phyloP scores from a whole-genome alignment of 345 rosid species.

The Euphorbia peplus region DNA sequence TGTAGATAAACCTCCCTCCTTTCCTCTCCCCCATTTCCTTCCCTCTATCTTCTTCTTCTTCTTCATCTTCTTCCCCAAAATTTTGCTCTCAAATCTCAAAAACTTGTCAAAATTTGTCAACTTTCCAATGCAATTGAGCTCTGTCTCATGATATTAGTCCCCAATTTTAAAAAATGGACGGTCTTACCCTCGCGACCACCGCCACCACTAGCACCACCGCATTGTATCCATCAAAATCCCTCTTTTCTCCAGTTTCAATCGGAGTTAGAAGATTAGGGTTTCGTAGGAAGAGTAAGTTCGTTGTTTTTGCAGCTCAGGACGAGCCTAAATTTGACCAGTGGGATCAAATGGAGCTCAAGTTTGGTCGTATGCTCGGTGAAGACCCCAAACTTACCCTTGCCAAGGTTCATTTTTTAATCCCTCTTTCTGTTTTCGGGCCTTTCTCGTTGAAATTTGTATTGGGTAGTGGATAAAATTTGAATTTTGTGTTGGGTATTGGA shows the following conservation, averaged over 20 bases:
- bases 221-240: slow-evolving; percentile 20
- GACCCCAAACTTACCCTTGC: slow-evolving; percentile 93
- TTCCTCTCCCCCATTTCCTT: background rate
- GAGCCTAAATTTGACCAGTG: slow-evolving; percentile 50
- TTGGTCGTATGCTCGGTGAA: slow-evolving; percentile 79
- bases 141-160: slow-evolving; percentile 17
- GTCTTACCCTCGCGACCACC: slow-evolving; percentile 42
- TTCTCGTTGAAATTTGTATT: too few relatives aligned
- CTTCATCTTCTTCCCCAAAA: background rate
- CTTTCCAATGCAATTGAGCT: slow-evolving; percentile 4
- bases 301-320: slow-evolving; percentile 52
- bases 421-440: background rate
- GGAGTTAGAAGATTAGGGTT: slow-evolving; percentile 19
- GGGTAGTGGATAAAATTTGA: too few relatives aligned
- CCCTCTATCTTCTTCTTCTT: background rate
- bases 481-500: too few relatives aligned
- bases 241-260: slow-evolving; percentile 19
- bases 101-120: background rate
- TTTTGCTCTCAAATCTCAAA: background rate
- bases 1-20: slow-evolving; percentile 11
- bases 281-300: slow-evolving; percentile 30
- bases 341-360: slow-evolving; percentile 94
- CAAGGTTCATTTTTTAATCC: too few relatives aligned
- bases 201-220: slow-evolving; percentile 18
- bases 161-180: slow-evolving; percentile 46